Percentiles rank a stretch among this genome's conserved stretches.
Evolutionary conservation across 805 yeast species (phyloP).

Genomic region (Zygoascus biomembranicola): DNA sequence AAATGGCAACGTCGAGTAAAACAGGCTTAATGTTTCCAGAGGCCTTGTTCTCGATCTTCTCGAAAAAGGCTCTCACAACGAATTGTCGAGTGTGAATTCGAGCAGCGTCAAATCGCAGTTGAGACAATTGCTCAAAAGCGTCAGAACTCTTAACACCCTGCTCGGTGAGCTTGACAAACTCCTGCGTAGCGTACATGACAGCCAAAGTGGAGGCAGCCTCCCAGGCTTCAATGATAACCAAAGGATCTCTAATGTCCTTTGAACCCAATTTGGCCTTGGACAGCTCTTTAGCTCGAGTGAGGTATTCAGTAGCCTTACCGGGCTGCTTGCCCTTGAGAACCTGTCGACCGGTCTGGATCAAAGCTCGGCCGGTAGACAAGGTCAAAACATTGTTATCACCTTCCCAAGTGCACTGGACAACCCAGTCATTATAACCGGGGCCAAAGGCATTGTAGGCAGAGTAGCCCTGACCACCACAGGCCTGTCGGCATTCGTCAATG

Average conservation of each 20-base stretch:
- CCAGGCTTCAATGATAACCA: slow-evolving; percentile 30
- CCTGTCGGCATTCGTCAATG: slow-evolving; percentile 85
- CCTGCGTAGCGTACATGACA: slow-evolving; percentile 28
- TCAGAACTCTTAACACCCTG: slow-evolving; percentile 22
- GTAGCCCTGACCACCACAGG: slow-evolving; percentile 96
- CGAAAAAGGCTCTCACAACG: slow-evolving; percentile 31
- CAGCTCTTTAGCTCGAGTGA: slow-evolving; percentile 22
- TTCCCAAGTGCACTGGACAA: slow-evolving; percentile 98
- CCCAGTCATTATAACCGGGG: slow-evolving; percentile 84
- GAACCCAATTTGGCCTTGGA: slow-evolving; percentile 14
- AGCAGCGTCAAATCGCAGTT: slow-evolving; percentile 34
- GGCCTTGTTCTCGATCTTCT: slow-evolving; percentile 27
- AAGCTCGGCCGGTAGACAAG: slow-evolving; percentile 74
- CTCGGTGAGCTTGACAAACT: slow-evolving; percentile 19
- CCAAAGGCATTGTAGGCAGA: slow-evolving; percentile 90
- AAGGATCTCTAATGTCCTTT: slow-evolving; percentile 22
- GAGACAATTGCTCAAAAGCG: slow-evolving; percentile 34
- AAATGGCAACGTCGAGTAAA: slow-evolving; percentile 46
- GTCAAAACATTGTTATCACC: slow-evolving; percentile 89
- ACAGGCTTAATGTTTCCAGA: slow-evolving; percentile 38
- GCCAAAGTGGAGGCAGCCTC: slow-evolving; percentile 28
- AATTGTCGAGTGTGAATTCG: slow-evolving; percentile 32
- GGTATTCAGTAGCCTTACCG: slow-evolving; percentile 40
- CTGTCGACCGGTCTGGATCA: slow-evolving; percentile 42
- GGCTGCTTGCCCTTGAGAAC: slow-evolving; percentile 37